phyloP scores from a whole-genome alignment of 2,329 filamentous ascomycete species.

The Penicillium sp. region DNA sequence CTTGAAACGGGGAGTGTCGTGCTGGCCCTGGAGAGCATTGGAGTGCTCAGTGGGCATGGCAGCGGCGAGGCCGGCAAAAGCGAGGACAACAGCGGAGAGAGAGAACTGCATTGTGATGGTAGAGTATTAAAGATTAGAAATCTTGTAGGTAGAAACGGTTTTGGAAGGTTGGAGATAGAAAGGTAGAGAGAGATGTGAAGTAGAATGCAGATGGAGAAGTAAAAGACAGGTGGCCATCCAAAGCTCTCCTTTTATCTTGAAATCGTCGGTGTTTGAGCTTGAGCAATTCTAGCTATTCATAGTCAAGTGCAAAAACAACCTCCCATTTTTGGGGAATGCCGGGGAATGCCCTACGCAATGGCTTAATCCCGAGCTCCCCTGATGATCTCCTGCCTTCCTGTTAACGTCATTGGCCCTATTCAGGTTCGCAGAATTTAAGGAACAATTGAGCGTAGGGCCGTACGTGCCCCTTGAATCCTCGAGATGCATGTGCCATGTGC shows the following conservation, averaged over 20 bases:
- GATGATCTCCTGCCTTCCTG: constrained; percentile 1
- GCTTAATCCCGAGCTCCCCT: constrained; percentile 1
- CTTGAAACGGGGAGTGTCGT: not conserved
- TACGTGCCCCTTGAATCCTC: constrained; percentile 12
- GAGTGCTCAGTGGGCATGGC: constrained; percentile 24
- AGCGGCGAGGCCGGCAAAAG: constrained; percentile 31
- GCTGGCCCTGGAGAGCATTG: constrained; percentile 12
- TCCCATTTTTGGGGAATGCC: constrained; percentile 12
- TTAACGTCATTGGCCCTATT: constrained; percentile 12
- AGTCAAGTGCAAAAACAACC: constrained; percentile 15
- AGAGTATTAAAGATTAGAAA: constrained; percentile 20
- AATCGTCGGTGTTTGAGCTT: constrained; percentile 7
- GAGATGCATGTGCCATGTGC: constrained; percentile 10
- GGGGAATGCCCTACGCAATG: constrained; percentile 23
- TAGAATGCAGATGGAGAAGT: constrained; percentile 8
- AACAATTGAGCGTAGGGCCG: too few species aligned
- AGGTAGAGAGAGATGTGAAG: constrained; percentile 2
- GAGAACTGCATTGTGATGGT: constrained; percentile 40
- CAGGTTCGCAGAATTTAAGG: constrained; percentile 12
- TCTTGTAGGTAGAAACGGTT: constrained; percentile 12
- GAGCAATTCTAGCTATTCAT: constrained; percentile 1
- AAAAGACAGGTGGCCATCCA: not conserved
- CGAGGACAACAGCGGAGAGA: constrained; percentile 29
- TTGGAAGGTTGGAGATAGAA: constrained; percentile 10
- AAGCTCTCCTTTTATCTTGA: constrained; percentile 23